Base-by-base conservation (phyloP, 1,139 yeast genomes). In the Magnusiomyces tetraspermus region DNA sequence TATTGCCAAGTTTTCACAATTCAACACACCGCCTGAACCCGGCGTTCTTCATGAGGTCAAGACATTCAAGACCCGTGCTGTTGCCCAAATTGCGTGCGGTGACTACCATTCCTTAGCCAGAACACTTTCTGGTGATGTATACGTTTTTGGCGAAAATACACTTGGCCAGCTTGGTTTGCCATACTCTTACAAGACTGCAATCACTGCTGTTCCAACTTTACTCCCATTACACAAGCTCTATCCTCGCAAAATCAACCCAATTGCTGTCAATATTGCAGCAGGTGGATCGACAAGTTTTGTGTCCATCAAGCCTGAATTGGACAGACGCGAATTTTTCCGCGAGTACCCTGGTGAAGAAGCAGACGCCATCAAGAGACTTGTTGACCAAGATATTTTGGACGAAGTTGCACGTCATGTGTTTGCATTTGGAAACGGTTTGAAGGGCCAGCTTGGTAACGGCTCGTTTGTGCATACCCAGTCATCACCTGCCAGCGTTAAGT, bases 381-480 rank as follows among this genome's bases (percentile, higher is more conserved):
- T 15, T 58, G 61, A 21, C 49, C 30, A 45, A 17, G 43, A 46
- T 60, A 67, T 23, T 59, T 60, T 19, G 64, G 58, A 1, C 58
- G 67, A 40, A 62, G 55, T 48, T 63, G 70, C 48, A 57, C 62
- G 53, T 24, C 59, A 56, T 40, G 52, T 60, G 45, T 68, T 61
- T 59, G 75, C 88, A 4, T 83, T 89, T 70, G 98, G 98, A 24
- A 81, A 82, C 61, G 96, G 97, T 3, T 68, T 85, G 51, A 77
- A 78, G 60, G 98, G 97, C n/a, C 95, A 88, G 68, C 73, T 89
- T 54, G 98, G 97, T 19, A 77, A 80, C 49, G 89, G 87, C 24
- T 73, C 82, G 52, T 89, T 76, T 66, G 71, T 83, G 49, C 96
- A 89, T 64, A 83, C 87, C 17, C 85, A 83, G 61, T 71, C 79